Conservation (phyloP, 352 stramenopile species). For the Phytophthora hibernalis region DNA sequence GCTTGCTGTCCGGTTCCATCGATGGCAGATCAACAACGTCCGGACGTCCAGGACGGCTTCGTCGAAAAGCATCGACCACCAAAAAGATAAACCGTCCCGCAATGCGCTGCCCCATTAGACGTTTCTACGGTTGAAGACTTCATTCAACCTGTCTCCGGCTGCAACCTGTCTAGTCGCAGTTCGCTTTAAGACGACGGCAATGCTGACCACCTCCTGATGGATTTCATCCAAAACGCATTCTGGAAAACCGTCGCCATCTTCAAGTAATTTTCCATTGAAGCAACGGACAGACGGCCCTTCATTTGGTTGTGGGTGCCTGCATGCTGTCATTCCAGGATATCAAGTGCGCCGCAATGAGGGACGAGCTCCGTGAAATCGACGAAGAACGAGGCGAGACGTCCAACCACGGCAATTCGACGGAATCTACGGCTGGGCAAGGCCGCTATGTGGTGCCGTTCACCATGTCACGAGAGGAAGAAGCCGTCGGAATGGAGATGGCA, state of each 20-base stretch:
- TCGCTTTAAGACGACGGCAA: background rate
- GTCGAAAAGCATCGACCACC: background rate
- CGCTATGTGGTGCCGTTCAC: conserved; percentile 61
- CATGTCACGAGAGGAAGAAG: conserved; percentile 57
- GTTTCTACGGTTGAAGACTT: background rate
- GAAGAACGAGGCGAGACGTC: conserved; percentile 22
- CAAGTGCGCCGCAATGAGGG: conserved; percentile 22
- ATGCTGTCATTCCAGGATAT: conserved; percentile 28
- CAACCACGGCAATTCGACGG: background rate
- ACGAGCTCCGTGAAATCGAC: conserved; percentile 19
- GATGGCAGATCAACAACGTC: too few species aligned
- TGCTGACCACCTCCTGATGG: background rate
- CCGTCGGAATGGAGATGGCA: conserved; percentile 30
- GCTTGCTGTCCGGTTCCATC: too few species aligned
- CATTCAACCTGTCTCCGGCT: conserved; percentile 8
- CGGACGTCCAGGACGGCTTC: background rate
- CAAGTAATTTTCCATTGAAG: conserved; percentile 26
- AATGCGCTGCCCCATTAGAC: background rate
- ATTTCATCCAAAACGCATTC: conserved; percentile 20
- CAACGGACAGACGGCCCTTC: conserved; percentile 37
- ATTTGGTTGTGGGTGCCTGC: background rate
- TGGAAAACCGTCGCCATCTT: conserved; percentile 35
- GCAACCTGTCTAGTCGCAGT: background rate
- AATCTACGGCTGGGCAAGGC: conserved; percentile 35
- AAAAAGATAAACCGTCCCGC: conserved; percentile 1